A percentile compares a stretch with the other conserved stretches of the same genome.
Conservation (phyloP, 169 alveolate genomes). For the Plasmodium vinckei region DNA sequence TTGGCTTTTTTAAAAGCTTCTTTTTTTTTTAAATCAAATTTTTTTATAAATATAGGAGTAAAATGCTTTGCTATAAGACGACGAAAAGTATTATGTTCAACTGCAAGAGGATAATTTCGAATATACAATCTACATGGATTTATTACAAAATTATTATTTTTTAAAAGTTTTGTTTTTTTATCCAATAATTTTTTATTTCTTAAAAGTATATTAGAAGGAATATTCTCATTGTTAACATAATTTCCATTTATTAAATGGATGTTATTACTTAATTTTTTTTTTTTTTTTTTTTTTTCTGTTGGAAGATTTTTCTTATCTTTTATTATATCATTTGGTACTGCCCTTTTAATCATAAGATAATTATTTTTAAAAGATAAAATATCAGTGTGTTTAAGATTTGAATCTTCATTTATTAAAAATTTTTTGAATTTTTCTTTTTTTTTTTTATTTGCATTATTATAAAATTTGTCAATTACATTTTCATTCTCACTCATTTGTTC, state of each 20-base stretch:
- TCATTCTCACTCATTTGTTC: slow-evolving; percentile 1
- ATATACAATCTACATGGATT: slow-evolving; percentile 75
- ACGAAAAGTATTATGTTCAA: slow-evolving; percentile 55
- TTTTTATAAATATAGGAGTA: slow-evolving; percentile 73
- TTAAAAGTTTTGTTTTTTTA: slow-evolving; percentile 63
- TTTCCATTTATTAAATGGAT: slow-evolving; percentile 65
- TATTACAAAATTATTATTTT: slow-evolving; percentile 71
- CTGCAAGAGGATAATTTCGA: slow-evolving; percentile 58
- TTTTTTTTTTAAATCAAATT: slow-evolving; percentile 62
- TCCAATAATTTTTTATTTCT: slow-evolving; percentile 55
- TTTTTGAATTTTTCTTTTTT: slow-evolving; percentile 71
- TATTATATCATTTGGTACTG: slow-evolving; percentile 57
- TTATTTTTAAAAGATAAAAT: slow-evolving; percentile 66
- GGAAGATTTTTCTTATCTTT: slow-evolving; percentile 33
- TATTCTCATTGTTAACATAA: slow-evolving; percentile 55
- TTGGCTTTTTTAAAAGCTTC: slow-evolving; percentile 62
- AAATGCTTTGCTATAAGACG: slow-evolving; percentile 55
- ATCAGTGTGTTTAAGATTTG: slow-evolving; percentile 23
- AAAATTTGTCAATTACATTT: slow-evolving; percentile 66
- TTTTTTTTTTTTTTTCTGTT: slow-evolving; percentile 32
- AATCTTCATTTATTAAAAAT: slow-evolving; percentile 29
- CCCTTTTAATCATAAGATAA: slow-evolving; percentile 73
- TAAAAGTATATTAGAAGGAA: slow-evolving; percentile 26
- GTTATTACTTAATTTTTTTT: slow-evolving; percentile 41
- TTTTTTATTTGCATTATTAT: slow-evolving; percentile 34